Conservation (phyloP, 1,284 basidiomycete genomes). For the Cryptococcus sp. region DNA sequence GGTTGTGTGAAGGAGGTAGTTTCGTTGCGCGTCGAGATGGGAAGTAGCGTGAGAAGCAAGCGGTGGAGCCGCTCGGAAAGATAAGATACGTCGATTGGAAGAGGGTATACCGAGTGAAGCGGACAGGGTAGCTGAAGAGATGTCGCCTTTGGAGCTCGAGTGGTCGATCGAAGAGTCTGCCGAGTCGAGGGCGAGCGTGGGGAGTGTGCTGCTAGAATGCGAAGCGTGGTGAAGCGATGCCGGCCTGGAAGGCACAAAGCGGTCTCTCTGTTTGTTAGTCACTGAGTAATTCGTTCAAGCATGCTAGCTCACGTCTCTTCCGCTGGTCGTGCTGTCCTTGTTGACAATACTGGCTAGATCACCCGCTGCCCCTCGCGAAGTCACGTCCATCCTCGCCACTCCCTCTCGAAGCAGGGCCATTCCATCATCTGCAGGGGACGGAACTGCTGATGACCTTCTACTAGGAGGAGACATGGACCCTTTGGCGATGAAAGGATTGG, state of each 20-base stretch:
- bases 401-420: slow-evolving; percentile 33
- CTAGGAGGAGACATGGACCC: slow-evolving; percentile 5
- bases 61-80: slow-evolving; percentile 43
- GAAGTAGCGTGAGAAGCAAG: slow-evolving; percentile 39
- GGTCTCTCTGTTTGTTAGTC: slow-evolving; percentile 31
- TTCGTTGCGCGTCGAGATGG: slow-evolving; percentile 40
- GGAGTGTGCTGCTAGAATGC: slow-evolving; percentile 23
- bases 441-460: slow-evolving; percentile 6
- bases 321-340: slow-evolving; percentile 12
- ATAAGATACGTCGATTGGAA: slow-evolving; percentile 38
- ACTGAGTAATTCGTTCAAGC: no score
- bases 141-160: slow-evolving; percentile 13
- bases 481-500: slow-evolving; percentile 33
- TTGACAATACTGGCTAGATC: slow-evolving; percentile 11
- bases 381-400: slow-evolving; percentile 40
- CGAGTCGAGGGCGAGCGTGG: slow-evolving; percentile 30
- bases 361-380: slow-evolving; percentile 16
- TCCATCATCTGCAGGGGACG: slow-evolving; percentile 13
- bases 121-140: slow-evolving; percentile 27
- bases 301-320: slow-evolving; percentile 7
- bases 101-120: slow-evolving; percentile 25
- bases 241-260: slow-evolving; percentile 44
- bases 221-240: slow-evolving; percentile 26
- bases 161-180: slow-evolving; percentile 24
- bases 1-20: slow-evolving; percentile 36